Base-by-base conservation (phyloP, 768 basidiomycete species). In the Calocybe indica region DNA sequence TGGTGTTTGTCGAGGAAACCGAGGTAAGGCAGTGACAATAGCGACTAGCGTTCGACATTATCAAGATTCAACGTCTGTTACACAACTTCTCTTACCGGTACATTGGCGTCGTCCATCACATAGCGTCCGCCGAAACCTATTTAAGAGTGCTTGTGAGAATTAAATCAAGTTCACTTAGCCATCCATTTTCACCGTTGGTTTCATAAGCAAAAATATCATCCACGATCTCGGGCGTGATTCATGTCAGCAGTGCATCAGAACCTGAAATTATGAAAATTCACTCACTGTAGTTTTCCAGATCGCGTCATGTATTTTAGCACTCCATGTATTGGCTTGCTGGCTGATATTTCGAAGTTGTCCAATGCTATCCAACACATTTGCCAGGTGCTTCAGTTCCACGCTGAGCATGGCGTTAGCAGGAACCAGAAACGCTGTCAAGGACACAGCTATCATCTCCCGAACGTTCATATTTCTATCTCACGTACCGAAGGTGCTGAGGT, bases 81-180 rank as follows among this genome's bases (percentile, higher is more conserved):
- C 12, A 31, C 33, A 8, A 40, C 9, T 12, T 14, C 39, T 11
- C 81, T 55, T 61, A 87, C 85, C 5, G 88, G 88, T 37, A 90
- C 88, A 53, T 90, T 90, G 5, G 88, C 88, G 54, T 90, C 88
- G 54, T 89, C 88, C 88, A 89, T 89, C 13, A 88, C 77, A 61
- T 88, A 87, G 48, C 79, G 69, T 7, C 80, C 76, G 32, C 87
- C 84, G 43, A 84, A 74, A 6, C 85, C 82, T 82, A 50, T 15
- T 28, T 12, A 22, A 28, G 7, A 45, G 41, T 40, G 32, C 22
- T 2, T 22, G 22, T 22, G 22, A 22, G 22, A 22, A 22, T 22
- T 22, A 4, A 22, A 22, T 22, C 22, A 22, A 44, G 8, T 8
- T 6, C 2, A 32, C 40, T 29, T 31, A 13, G 45, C 10, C 10